Evolutionary conservation across 2,329 filamentous ascomycete genomes (phyloP).

Genomic region (Cladorrhinum sp.): DNA sequence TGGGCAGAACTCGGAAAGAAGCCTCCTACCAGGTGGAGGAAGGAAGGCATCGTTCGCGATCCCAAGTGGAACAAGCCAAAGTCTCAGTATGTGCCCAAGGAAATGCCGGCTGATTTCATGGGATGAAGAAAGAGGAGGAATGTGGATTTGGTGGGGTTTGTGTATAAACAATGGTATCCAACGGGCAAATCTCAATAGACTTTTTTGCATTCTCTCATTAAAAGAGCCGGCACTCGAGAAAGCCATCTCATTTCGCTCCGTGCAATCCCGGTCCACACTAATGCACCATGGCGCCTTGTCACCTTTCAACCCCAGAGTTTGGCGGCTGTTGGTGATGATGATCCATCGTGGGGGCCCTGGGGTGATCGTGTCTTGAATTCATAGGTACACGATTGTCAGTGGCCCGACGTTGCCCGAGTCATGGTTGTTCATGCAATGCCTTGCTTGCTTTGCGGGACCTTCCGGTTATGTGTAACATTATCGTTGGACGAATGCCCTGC

Average conservation of each 20-base stretch:
- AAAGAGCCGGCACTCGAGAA: constrained; percentile 1
- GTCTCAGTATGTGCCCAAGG: not conserved
- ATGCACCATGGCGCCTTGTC: constrained; percentile 23
- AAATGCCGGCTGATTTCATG: constrained; percentile 3
- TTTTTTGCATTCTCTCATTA: not conserved
- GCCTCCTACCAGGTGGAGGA: constrained; percentile 59
- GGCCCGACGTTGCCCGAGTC: too few species aligned
- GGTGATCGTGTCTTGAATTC: not conserved
- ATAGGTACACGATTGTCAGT: not conserved
- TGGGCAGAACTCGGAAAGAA: constrained; percentile 61
- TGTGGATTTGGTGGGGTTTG: not conserved
- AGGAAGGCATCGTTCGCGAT: constrained; percentile 49
- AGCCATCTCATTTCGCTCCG: constrained; percentile 23
- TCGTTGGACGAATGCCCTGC: not conserved
- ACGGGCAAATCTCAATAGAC: not conserved
- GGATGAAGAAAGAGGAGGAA: not conserved
- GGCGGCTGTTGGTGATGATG: not conserved
- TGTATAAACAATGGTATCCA: not conserved
- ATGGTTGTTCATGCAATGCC: not conserved
- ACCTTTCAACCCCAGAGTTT: constrained; percentile 14
- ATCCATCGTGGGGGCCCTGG: not conserved
- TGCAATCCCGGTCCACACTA: constrained; percentile 22
- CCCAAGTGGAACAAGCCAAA: constrained; percentile 30
- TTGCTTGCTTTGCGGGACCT: not conserved
- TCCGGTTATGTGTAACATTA: not conserved